These are phyloP conservation scores for Drechmeria coniospora DNA, from an alignment of 2,329 filamentous ascomycete genomes.

Conservation along the genomic window DNA sequence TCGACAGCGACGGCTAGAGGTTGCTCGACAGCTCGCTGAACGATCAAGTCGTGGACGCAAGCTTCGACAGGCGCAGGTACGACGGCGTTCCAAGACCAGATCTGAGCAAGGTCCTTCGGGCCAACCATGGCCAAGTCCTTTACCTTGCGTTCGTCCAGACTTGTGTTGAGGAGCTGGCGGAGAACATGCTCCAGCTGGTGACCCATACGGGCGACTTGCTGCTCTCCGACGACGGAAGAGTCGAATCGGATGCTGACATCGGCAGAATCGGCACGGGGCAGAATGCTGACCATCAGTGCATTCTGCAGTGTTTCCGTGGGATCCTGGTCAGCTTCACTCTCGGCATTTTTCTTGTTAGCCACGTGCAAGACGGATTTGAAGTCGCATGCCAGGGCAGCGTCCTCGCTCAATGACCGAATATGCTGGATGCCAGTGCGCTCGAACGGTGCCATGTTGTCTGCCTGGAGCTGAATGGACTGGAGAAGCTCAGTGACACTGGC, in stretches of 20 bases:
- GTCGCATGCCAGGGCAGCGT: constrained; percentile 5
- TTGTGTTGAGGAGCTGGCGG: constrained; percentile 1
- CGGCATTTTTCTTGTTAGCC: no score
- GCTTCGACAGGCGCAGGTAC: constrained; percentile 5
- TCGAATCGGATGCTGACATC: constrained; percentile 4
- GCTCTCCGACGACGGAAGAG: constrained; percentile 2
- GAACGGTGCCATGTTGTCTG: constrained; percentile 8
- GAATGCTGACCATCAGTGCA: constrained; percentile 2
- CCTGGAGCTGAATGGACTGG: constrained; percentile 9
- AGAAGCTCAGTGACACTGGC: constrained; percentile 4
- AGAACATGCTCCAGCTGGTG: constrained; percentile 5
- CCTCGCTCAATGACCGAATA: constrained; percentile 8
- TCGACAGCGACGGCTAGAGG: constrained; percentile 8
- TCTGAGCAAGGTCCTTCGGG: constrained; percentile 5
- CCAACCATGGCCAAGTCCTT: constrained; percentile 4
- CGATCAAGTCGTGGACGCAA: constrained; percentile 8
- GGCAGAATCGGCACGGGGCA: neutral
- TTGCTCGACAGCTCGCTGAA: constrained; percentile 3
- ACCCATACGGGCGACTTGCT: constrained; percentile 3
- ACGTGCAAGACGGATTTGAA: constrained; percentile 7
- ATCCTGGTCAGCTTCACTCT: no score
- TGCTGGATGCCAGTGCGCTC: constrained; percentile 14
- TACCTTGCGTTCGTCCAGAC: neutral
- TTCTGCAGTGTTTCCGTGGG: no score
- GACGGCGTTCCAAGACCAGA: constrained; percentile 8